Percentiles rank a stretch among this genome's conserved stretches.
These are phyloP conservation scores for Silybum marianum DNA, from an alignment of 129 eudicot genomes.

Conservation along the genomic window DNA sequence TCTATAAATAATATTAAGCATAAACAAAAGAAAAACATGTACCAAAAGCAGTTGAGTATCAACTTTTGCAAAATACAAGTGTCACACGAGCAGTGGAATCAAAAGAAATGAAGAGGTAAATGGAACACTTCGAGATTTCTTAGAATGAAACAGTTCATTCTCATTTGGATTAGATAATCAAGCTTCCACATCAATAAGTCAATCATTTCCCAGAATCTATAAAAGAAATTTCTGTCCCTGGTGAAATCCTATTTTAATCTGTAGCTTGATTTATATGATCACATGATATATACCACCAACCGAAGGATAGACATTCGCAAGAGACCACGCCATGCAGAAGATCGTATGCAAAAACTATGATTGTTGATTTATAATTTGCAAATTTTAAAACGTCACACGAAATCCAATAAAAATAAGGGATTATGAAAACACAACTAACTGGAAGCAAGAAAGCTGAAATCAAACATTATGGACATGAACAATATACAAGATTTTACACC, in stretches of 20 bases:
- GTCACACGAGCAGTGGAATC: not conserved
- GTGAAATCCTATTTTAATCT: not conserved
- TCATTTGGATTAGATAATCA: not conserved
- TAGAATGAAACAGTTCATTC: not conserved
- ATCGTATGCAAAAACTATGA: not conserved
- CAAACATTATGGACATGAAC: not conserved
- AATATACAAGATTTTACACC: not conserved
- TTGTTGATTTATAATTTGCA: not conserved
- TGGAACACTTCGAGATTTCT: not conserved
- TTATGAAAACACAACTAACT: not conserved
- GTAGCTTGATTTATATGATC: not conserved
- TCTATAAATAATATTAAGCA: slow-evolving; percentile 18
- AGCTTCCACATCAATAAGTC: not conserved
- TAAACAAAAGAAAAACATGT: slow-evolving; percentile 6
- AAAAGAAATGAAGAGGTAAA: not conserved
- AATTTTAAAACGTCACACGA: not conserved
- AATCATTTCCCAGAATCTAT: not conserved
- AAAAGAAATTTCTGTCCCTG: not conserved
- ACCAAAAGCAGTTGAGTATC: not conserved
- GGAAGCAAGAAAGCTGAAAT: not conserved
- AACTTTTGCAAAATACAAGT: not conserved
- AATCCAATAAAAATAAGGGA: not conserved
- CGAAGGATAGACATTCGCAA: not conserved
- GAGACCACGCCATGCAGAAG: not conserved
- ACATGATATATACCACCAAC: not conserved